Base-by-base conservation (phyloP, 495 filamentous ascomycete species). In the Umbilicaria muhlenbergii region DNA sequence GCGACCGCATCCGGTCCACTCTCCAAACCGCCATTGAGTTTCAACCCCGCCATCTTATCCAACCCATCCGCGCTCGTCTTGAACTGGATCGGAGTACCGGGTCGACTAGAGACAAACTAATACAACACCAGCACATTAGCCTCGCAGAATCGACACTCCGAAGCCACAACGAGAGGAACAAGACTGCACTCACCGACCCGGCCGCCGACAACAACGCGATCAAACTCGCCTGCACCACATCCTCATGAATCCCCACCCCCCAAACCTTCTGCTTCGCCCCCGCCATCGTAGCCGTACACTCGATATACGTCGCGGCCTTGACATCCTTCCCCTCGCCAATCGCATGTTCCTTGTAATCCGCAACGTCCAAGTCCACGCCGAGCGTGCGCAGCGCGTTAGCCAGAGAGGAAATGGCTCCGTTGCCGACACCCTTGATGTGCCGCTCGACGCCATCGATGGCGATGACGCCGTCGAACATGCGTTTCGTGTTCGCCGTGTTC, bases 201-300 rank as follows among this genome's bases (percentile, higher is more conserved):
- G 91, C 91, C 31, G 91, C 91, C 43, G 77, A 78, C 54, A 98
- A 66, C 37, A 96, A 69, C 34, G 91, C 89, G 58, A 88, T 84
- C 57, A 98, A 70, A 61, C 79, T 86, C 51, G 84, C 86, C 63
- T 94, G 86, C 12, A 93, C 86, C 33, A 92, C 83, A 65, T 98
- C 91, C 53, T 89, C 80, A 59, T 95, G 85, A 49, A 98, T 85
- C 40, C 89, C 91, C 16, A 98, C 85, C 51, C 91, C 91, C 92
- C 91, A 98, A 11, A 94, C 85, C 51, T 71, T 79, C 43, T 82
- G 66, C 28, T 68, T 68, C 36, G 68, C 76, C 14, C 77, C 77
- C n/a, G 76, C 64, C 24, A 28, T 28, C 24, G 24, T 28, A 33
- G 81, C 74, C 34, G 75, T 82, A 59, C 86, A 93, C 61, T 96